Base-by-base conservation (phyloP, 1,284 basidiomycete genomes). In the Trichosporon faecale region DNA sequence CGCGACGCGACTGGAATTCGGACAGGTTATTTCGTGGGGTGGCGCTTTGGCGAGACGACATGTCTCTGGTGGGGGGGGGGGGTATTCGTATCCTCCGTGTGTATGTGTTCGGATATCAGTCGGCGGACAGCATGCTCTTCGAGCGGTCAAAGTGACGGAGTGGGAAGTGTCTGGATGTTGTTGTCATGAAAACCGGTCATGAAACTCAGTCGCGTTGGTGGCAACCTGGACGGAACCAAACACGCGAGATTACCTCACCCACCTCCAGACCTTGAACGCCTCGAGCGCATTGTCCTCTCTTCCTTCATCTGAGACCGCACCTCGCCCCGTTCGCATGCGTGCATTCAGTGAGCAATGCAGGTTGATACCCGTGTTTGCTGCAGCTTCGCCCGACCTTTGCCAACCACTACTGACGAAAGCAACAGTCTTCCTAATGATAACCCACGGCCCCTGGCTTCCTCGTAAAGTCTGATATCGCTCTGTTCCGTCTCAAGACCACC, bases 191-290 rank as follows among this genome's bases (percentile, higher is more conserved):
- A 31, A 61, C 57, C 27, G 9, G 27, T 61, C 57, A 61, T 61
- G 57, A 61, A 61, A 61, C 57, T 61, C 57, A 61, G 57, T 61
- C 57, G 57, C 57, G 57, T 27, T 21, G 57, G 57, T 61, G 57
- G 57, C 57, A 9, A 61, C 57, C 29, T 8, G 8, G 12, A 33
- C 57, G 57, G 57, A 61, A 61, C 57, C 57, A 61, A 61, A 61
- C 57, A 61, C 18, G 57, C 9, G 6, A 61, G 57, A 61, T 61
- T 31, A 61, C 57, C 57, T 61, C 55, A 60, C 11, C 52, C 52
- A 27, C 12, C 52, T 33, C 31, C 9, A 3, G 31, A 33, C 9
- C 4, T 33, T 33, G 31, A 33, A 9, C 31, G 3, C 9, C 31
- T 33, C 31, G 5, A 21, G 46, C 9, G 33, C 5, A 9, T 5